These are phyloP conservation scores for Aspergillus leporis DNA, from an alignment of 495 filamentous ascomycete species.

Conservation along the genomic window DNA sequence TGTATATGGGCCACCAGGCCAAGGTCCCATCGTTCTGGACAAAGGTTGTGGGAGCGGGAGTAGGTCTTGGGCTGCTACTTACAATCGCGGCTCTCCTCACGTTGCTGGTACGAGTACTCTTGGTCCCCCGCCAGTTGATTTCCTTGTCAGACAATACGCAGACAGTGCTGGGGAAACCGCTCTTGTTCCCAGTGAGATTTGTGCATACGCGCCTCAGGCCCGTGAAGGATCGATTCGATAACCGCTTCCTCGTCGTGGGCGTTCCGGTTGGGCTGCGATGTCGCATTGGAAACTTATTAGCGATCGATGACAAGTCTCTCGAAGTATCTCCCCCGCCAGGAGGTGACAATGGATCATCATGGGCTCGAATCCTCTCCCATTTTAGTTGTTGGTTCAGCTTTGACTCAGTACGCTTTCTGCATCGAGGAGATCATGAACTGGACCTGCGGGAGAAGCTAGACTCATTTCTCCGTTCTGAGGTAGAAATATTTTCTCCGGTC, in stretches of 20 bases:
- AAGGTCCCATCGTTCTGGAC: no score
- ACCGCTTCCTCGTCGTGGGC: constrained; percentile 13
- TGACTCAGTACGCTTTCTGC: constrained; percentile 9
- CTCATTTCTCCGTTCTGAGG: constrained; percentile 11
- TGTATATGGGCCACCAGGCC: no score
- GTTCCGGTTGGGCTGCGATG: constrained; percentile 16
- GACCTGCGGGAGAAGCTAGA: constrained; percentile 18
- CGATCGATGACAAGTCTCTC: constrained; percentile 11
- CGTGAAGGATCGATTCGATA: constrained; percentile 13
- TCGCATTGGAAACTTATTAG: constrained; percentile 12
- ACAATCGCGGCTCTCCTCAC: no score
- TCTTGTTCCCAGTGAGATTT: constrained; percentile 16
- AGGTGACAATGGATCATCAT: neutral
- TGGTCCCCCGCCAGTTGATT: constrained; percentile 3
- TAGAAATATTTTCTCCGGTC: neutral
- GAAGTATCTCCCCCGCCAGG: constrained; percentile 1
- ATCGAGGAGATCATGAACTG: constrained; percentile 14
- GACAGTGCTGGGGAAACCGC: constrained; percentile 17
- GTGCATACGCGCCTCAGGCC: constrained; percentile 14
- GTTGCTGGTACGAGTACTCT: no score
- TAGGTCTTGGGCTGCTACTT: no score
- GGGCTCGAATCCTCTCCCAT: no score
- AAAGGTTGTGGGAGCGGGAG: no score
- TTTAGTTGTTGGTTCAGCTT: constrained; percentile 13
- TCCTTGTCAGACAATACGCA: constrained; percentile 12